phyloP scores from a whole-genome alignment of 2,329 filamentous ascomycete species.

The Triangularia verruculosa region DNA sequence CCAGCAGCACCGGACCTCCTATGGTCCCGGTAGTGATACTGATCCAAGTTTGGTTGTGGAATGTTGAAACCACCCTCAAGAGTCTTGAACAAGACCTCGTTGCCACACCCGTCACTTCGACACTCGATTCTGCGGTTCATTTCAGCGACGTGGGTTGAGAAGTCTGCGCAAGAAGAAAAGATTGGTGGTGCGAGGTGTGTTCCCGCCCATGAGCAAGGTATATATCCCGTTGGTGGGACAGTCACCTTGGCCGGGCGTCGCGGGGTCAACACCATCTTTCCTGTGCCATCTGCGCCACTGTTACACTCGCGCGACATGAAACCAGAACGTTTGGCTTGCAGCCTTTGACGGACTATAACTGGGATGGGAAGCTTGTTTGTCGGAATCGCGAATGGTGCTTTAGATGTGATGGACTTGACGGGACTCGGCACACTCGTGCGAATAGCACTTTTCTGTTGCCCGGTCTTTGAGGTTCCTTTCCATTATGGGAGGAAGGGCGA shows the following conservation, averaged over 20 bases:
- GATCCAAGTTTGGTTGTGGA: conserved; percentile 12
- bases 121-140: conserved; percentile 25
- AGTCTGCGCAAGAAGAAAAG: background rate
- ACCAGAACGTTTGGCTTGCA: background rate
- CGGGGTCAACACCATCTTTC: conserved; percentile 7
- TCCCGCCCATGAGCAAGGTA: background rate
- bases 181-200: background rate
- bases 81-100: conserved; percentile 25
- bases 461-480: background rate
- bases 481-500: background rate
- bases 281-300: background rate
- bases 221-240: background rate
- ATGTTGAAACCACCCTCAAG: conserved; percentile 18
- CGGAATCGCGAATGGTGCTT: background rate
- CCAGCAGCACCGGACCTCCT: background rate
- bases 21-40: conserved; percentile 8
- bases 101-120: conserved; percentile 22
- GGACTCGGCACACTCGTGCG: background rate
- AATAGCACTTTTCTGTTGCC: background rate
- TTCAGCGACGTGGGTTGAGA: background rate
- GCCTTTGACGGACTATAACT: background rate
- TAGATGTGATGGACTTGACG: background rate
- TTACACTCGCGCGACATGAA: conserved; percentile 12
- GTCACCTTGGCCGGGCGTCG: conserved; percentile 13
- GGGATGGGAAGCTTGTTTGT: background rate